Evolutionary conservation across 2,329 filamentous ascomycete species (phyloP).

Genomic region (Arthroderma uncinatum): DNA sequence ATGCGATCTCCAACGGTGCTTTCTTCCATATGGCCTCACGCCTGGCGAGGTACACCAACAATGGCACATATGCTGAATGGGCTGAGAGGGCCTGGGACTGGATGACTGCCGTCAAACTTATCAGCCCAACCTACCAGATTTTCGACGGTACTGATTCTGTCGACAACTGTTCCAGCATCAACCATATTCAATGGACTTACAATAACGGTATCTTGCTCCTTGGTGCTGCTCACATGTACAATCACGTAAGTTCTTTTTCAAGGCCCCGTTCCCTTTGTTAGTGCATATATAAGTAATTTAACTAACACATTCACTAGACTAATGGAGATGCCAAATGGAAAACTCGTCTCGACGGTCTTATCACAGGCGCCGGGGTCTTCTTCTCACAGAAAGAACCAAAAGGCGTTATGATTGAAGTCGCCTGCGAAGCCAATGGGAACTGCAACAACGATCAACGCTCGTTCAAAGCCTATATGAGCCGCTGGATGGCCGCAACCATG

Average conservation of each 20-base stretch:
- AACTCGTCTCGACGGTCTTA: constrained; percentile 39
- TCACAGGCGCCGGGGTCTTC: constrained; percentile 45
- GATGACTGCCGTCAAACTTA: constrained; percentile 41
- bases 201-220: constrained; percentile 46
- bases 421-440: constrained; percentile 44
- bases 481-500: constrained; percentile 48
- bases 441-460: constrained; percentile 55
- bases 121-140: constrained; percentile 41
- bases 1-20: constrained; percentile 47
- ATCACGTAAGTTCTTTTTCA: constrained; percentile 30
- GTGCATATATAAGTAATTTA: neutral
- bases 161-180: constrained; percentile 41
- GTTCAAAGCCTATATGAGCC: constrained; percentile 55
- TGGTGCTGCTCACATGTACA: constrained; percentile 48
- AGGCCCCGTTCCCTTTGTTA: neutral
- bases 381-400: constrained; percentile 35
- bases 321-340: constrained; percentile 42
- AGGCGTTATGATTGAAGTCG: constrained; percentile 47
- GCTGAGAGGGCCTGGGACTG: constrained; percentile 55
- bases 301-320: constrained; percentile 21
- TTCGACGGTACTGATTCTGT: constrained; percentile 47
- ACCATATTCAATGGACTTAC: constrained; percentile 48
- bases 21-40: constrained; percentile 53
- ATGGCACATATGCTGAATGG: constrained; percentile 67
- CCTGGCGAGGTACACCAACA: constrained; percentile 66